A percentile compares a stretch with the other conserved stretches of the same genome.
These are phyloP conservation scores for Penicillium verrucosum DNA, from an alignment of 2,329 filamentous ascomycete species.

Conservation along the genomic window DNA sequence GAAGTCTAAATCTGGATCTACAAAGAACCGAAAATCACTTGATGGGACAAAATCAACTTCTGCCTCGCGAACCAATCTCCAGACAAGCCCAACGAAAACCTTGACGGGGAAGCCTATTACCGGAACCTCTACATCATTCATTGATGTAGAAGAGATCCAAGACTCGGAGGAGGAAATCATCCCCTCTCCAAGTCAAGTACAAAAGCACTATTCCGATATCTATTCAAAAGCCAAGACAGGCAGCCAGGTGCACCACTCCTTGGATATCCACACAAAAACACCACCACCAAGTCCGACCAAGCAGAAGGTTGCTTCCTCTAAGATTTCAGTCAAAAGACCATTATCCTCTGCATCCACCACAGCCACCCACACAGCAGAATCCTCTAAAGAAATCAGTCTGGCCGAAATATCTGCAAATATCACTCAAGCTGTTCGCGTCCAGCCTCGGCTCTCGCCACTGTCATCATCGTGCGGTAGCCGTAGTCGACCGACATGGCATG, in stretches of 20 bases:
- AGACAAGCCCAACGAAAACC: background rate
- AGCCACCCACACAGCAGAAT: background rate
- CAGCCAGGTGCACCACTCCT: constrained; percentile 1
- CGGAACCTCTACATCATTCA: constrained; percentile 14
- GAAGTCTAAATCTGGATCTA: constrained; percentile 5
- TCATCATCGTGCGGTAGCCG: constrained; percentile 36
- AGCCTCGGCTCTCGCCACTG: constrained; percentile 28
- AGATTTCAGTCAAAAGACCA: constrained; percentile 3
- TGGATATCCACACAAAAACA: constrained; percentile 15
- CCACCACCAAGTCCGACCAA: constrained; percentile 10
- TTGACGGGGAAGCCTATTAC: background rate
- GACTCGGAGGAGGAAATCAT: constrained; percentile 37
- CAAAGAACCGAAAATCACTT: background rate
- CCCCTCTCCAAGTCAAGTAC: constrained; percentile 30
- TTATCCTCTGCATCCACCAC: background rate
- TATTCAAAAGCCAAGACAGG: constrained; percentile 1
- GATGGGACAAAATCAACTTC: background rate
- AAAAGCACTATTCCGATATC: constrained; percentile 16
- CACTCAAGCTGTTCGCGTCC: constrained; percentile 46
- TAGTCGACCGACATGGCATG: constrained; percentile 67
- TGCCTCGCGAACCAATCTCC: background rate
- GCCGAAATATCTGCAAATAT: constrained; percentile 47
- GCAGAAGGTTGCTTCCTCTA: constrained; percentile 12
- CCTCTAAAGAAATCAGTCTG: constrained; percentile 23
- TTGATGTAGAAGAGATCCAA: constrained; percentile 37